Evolutionary conservation across 805 yeast genomes (phyloP), one percentile per base, ranked within the genome.

Genomic region (Wickerhamomyces subpelliculosus): DNA sequence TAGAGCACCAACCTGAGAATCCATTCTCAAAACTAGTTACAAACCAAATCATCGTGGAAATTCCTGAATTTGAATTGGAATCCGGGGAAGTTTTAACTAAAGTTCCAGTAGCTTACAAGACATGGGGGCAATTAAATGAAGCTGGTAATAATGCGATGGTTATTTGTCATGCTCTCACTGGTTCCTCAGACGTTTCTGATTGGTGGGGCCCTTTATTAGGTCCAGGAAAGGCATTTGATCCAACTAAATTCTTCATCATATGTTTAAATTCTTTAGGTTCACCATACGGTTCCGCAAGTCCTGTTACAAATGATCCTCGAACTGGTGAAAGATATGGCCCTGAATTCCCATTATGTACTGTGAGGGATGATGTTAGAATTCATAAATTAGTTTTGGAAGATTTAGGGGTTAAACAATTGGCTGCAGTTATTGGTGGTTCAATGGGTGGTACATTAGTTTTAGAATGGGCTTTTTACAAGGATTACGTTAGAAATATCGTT

Each of bases 161-260:
- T n/a, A 84, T 93, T 12, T 84, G 96, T 51, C 98, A 93, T 65
- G 97, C 98, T 0, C 67, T 93, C 39, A 88, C 97, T 0, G 98
- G 98, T 0, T 87, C 96, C 0, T 75, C 96, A 0, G 97, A 93
- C 57, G 96, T 90, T 14, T 73, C 83, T 28, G 98, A 93, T 54
- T 93, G 98, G 98, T 93, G 98, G 98, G 97, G 97, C 0, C 97
- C 97, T 0, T 61, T 93, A 19, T 64, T 93, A 22, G 98, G 97
- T 1, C 74, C 78, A 4, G 84, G 78, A 12, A 74, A 80, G 41
- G 94, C 97, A 1, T 87, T 93, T 60, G 98, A 93, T 61, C 95
- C 97, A 0, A 68, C 88, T 0, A 73, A 84, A 46, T 93, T 81
- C 58, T 86, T 86, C 58, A 78, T 93, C 33, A 71, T 93, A 13